Conservation (phyloP, 1,284 basidiomycete species). For the Blastosporella zonata region DNA sequence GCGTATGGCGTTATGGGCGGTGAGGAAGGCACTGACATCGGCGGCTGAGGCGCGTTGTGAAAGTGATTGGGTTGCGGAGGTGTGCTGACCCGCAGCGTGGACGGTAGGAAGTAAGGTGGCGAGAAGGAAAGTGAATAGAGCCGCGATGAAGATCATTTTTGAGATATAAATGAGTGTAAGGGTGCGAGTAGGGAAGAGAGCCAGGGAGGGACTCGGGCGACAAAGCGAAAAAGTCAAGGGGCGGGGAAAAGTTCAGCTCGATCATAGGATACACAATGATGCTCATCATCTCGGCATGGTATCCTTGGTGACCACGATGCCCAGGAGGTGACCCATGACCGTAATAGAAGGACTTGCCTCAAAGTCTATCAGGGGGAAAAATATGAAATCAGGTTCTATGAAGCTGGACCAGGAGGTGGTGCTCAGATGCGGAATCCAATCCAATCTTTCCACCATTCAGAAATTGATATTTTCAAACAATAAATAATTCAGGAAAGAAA, state of each 20-base stretch:
- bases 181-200: constrained; percentile 26
- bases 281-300: constrained; percentile 14
- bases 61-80: constrained; percentile 16
- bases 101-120: constrained; percentile 9
- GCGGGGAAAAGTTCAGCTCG: constrained; percentile 5
- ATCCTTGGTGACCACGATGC: constrained; percentile 17
- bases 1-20: constrained; percentile 47
- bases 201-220: constrained; percentile 9
- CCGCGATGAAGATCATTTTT: constrained; percentile 23
- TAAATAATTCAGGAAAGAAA: no score
- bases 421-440: background rate
- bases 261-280: constrained; percentile 8
- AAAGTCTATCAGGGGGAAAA: background rate
- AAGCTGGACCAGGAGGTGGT: no score
- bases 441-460: background rate
- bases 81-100: constrained; percentile 10
- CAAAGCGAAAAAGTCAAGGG: constrained; percentile 5
- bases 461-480: no score
- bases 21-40: constrained; percentile 36
- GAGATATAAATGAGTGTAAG: constrained; percentile 28
- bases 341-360: background rate
- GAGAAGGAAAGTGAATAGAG: constrained; percentile 17
- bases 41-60: constrained; percentile 22
- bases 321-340: background rate
- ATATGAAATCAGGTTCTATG: background rate